phyloP scores from a whole-genome alignment of 1,284 basidiomycete genomes.

The Cystobasidium sp. region DNA sequence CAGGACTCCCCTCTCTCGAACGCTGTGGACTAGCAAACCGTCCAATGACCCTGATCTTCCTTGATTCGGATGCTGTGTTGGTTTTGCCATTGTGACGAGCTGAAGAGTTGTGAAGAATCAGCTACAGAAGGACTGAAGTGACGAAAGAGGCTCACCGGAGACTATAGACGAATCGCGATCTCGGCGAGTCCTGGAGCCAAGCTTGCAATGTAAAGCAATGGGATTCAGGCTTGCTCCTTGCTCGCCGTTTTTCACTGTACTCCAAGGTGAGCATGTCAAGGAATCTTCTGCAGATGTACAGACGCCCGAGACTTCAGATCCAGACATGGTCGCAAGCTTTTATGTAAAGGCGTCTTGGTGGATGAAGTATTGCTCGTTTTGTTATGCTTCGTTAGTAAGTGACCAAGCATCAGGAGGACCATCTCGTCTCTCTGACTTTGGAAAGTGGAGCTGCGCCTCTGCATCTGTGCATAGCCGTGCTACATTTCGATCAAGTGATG shows the following conservation, averaged over 20 bases:
- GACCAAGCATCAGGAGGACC: too few species aligned
- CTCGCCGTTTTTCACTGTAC: not conserved
- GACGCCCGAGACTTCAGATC: not conserved
- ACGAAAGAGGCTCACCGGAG: not conserved
- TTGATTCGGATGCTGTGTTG: constrained; percentile 21
- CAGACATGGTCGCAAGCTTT: not conserved
- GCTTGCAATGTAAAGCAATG: not conserved
- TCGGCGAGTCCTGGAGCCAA: constrained; percentile 8
- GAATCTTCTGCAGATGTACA: not conserved
- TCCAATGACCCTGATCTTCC: constrained; percentile 33
- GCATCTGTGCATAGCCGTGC: too few species aligned
- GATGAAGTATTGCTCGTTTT: not conserved
- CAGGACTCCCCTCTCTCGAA: constrained; percentile 7
- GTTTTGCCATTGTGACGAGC: not conserved
- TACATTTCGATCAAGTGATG: too few species aligned
- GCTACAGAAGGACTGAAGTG: not conserved
- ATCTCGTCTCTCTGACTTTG: too few species aligned
- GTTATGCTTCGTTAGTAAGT: too few species aligned
- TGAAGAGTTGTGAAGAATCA: not conserved
- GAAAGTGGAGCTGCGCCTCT: too few species aligned
- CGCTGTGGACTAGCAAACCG: constrained; percentile 32
- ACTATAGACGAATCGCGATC: constrained; percentile 2
- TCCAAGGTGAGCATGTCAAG: not conserved
- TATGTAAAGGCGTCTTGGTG: not conserved
- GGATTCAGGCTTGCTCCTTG: too few species aligned